Percentiles rank a stretch among this genome's conserved stretches.
phyloP scores from a whole-genome alignment of 2,329 filamentous ascomycete species.

The Colletotrichum tabaci region DNA sequence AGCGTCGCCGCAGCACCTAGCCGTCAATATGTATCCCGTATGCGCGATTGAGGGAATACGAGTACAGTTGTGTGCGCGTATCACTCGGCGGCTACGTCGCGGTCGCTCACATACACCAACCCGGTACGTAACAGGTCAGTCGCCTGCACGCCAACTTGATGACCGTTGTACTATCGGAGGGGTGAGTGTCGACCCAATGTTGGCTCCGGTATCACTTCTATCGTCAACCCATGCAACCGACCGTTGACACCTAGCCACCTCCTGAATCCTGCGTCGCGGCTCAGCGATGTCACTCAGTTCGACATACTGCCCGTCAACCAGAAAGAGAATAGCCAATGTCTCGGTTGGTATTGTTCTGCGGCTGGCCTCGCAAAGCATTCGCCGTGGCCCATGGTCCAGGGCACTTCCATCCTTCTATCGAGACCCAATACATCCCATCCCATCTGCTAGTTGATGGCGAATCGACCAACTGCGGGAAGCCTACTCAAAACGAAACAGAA shows the following conservation, averaged over 20 bases:
- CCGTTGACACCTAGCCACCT: constrained; percentile 11
- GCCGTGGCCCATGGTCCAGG: neutral
- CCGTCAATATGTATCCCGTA: constrained; percentile 1
- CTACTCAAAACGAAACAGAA: neutral
- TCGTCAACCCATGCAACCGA: constrained; percentile 6
- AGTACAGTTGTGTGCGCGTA: constrained; percentile 15
- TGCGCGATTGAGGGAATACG: constrained; percentile 19
- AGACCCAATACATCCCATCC: neutral
- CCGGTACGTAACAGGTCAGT: neutral
- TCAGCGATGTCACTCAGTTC: neutral
- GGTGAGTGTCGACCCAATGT: constrained; percentile 6
- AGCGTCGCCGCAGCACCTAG: constrained; percentile 9
- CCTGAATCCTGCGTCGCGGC: constrained; percentile 9
- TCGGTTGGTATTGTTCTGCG: neutral
- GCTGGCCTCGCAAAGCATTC: constrained; percentile 1
- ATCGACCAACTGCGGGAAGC: constrained; percentile 25
- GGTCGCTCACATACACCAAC: neutral
- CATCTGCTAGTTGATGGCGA: neutral
- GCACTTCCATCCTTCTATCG: neutral
- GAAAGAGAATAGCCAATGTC: constrained; percentile 1
- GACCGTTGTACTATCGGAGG: constrained; percentile 5
- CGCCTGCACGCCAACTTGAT: constrained; percentile 10
- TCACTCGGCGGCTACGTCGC: neutral
- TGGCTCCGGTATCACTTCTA: constrained; percentile 6
- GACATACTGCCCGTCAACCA: neutral